A percentile compares a stretch with the other conserved stretches of the same genome.
Evolutionary conservation across 2,329 filamentous ascomycete species (phyloP).

Genomic region (Blastomyces silverae): DNA sequence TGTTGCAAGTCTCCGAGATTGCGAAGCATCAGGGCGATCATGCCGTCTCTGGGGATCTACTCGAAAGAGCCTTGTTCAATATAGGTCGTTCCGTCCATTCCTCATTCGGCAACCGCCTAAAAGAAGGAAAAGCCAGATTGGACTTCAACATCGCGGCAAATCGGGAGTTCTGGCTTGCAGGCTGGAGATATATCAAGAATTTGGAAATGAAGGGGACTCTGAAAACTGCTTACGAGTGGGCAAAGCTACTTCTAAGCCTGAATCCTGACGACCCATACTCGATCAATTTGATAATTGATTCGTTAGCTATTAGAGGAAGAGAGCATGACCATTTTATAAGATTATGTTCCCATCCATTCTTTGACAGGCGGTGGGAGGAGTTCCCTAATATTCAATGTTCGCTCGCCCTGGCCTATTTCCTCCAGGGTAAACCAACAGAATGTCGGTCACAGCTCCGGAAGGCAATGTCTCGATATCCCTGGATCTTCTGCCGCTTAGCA

Average conservation of each 20-base stretch:
- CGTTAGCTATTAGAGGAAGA: slow-evolving; percentile 72
- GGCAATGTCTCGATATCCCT: slow-evolving; percentile 70
- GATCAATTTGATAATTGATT: slow-evolving; percentile 71
- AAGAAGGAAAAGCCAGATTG: slow-evolving; percentile 70
- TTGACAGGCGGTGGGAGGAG: slow-evolving; percentile 47
- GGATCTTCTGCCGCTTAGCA: slow-evolving; percentile 75
- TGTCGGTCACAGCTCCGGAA: slow-evolving; percentile 58
- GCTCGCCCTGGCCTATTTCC: slow-evolving; percentile 66
- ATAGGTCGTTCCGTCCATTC: slow-evolving; percentile 86
- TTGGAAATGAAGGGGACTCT: slow-evolving; percentile 87
- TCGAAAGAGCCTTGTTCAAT: slow-evolving; percentile 85
- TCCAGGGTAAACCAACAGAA: slow-evolving; percentile 58
- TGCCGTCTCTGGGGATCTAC: slow-evolving; percentile 74
- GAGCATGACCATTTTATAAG: slow-evolving; percentile 70
- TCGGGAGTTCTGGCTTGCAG: slow-evolving; percentile 84
- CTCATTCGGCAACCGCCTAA: slow-evolving; percentile 67
- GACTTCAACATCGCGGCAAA: slow-evolving; percentile 80
- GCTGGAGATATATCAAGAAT: slow-evolving; percentile 80
- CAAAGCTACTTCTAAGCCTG: slow-evolving; percentile 72
- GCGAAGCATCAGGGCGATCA: slow-evolving; percentile 88
- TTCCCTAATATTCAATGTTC: slow-evolving; percentile 70
- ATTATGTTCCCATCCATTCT: slow-evolving; percentile 50
- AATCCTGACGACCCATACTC: slow-evolving; percentile 76
- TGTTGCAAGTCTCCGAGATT: slow-evolving; percentile 89
- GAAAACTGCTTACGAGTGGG: slow-evolving; percentile 88